Evolutionary conservation across 441 rosid species (phyloP), one percentile per base, ranked within the genome.

Genomic region (Gossypium gossypioides): DNA sequence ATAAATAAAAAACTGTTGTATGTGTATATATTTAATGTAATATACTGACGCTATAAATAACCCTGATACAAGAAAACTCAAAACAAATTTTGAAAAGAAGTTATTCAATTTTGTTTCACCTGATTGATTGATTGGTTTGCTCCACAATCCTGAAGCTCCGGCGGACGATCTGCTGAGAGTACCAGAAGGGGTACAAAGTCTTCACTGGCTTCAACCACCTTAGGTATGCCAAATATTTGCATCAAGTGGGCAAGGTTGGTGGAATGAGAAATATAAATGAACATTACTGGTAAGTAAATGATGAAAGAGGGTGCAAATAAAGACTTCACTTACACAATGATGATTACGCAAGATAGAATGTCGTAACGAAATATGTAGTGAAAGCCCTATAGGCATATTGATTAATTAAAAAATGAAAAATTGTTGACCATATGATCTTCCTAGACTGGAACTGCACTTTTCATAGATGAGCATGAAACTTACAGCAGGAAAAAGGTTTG

Each of bases 191-290:
- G 99, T 77, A 95, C 79, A 78, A 88, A 89, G 86, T 92, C 97
- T 80, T 95, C 96, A 81, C 97, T 92, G 75, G 99, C 99, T 84
- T 95, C 99, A 63, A 95, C 97, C 73, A 95, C 99, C 99, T 95
- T 46, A 42, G 56, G 66, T 15, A 8, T 12, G n/a, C 75, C 22
- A 71, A 76, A 24, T 54, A 22, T 61, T 51, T 37, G 56, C 50
- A 65, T 27, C 66, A 18, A 68, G 59, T 5, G 37, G 27, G 51
- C 19, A 62, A 61, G 21, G 12, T 42, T 42, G 24, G 19, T 57
- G 57, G 67, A 68, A 68, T 13, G 57, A 21, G 48, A 22, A 61
- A 18, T 63, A 46, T 4, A 50, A 22, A 27, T 55, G 40, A 76
- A 75, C 58, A 32, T 63, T 10, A 40, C 25, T 2, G 60, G 64